Base-by-base conservation (phyloP, 495 filamentous ascomycete species). In the Tuber microsphaerosporum region DNA sequence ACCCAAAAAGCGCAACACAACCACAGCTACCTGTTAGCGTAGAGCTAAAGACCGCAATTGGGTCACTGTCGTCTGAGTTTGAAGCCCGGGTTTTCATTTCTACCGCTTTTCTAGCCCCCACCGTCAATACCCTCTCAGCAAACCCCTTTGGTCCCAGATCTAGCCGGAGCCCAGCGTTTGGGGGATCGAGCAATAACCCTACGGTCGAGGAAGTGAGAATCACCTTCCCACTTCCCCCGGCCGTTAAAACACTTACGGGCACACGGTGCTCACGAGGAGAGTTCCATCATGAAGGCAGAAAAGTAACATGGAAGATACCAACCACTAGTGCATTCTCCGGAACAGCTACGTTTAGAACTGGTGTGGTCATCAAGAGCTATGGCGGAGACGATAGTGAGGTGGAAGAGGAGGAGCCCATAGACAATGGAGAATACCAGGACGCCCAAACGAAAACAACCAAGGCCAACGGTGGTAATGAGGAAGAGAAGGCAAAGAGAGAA, bases 191-290 rank as follows among this genome's bases (percentile, higher is more conserved):
- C 16, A 86, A 88, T 69, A 86, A 88, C 12, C 93, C 94, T 2
- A 84, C 86, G 0, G 84, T 98, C 8, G 93, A 97, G 81, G 93
- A 97, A 75, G 86, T 98, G 14, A 86, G 89, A 1, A 91, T 97
- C 48, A 91, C 89, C 16, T 86, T 98, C 12, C 95, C 95, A 4
- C 87, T 99, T 44, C 93, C 95, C 34, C 85, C 88, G 16, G 87
- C 86, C 31, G 93, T 97, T 69, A 90, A 93, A 73, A 97, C 94
- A 81, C 87, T 99, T n/a, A 88, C 89, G 37, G 93, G 97, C 81
- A 89, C 97, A 75, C 86, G 92, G 74, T 89, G 93, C 45, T 93
- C 89, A 81, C 90, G 89, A 79, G 95, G 95, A 37, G 95, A 99
- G 61, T 97, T 92, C 84, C 89, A 88, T 37, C 89, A 91, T 12